Evolutionary conservation across 2,329 filamentous ascomycete species (phyloP).

Genomic region (Chaetoscypha palmicola): DNA sequence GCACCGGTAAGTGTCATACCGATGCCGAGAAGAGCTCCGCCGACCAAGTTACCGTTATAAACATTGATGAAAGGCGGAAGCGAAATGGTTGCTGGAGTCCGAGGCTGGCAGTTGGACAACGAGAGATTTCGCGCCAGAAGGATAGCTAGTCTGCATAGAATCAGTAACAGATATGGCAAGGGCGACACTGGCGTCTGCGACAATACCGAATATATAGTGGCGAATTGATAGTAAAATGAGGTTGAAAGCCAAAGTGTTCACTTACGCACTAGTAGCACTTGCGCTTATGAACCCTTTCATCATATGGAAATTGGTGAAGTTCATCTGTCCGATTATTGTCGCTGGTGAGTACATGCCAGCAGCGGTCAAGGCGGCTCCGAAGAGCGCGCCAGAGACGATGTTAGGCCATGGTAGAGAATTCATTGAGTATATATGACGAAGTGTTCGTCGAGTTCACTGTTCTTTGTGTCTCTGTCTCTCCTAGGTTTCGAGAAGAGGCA

Average conservation of each 20-base stretch:
- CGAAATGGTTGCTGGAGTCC: conserved; percentile 38
- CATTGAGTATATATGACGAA: no score
- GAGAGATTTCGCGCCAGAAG: conserved; percentile 38
- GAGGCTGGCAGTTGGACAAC: conserved; percentile 35
- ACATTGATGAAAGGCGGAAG: conserved; percentile 41
- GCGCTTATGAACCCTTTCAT: conserved; percentile 56
- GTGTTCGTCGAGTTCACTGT: no score
- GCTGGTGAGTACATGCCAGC: conserved; percentile 54
- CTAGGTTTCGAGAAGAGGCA: no score
- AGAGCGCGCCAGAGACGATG: conserved; percentile 42
- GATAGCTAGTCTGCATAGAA: conserved; percentile 37
- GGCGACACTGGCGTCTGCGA: no score
- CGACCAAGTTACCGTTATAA: conserved; percentile 58
- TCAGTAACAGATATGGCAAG: no score
- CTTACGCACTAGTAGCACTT: conserved; percentile 55
- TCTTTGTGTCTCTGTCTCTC: no score
- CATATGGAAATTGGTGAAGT: conserved; percentile 58
- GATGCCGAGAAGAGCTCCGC: conserved; percentile 52
- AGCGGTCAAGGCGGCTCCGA: conserved; percentile 54
- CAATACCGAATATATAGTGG: background rate
- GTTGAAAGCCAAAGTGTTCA: background rate
- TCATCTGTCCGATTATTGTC: conserved; percentile 55
- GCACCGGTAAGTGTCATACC: conserved; percentile 60
- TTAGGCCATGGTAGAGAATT: background rate
- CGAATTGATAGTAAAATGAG: no score